Evolutionary conservation across 2,329 filamentous ascomycete genomes (phyloP).

Genomic region (Clonostachys rosea): DNA sequence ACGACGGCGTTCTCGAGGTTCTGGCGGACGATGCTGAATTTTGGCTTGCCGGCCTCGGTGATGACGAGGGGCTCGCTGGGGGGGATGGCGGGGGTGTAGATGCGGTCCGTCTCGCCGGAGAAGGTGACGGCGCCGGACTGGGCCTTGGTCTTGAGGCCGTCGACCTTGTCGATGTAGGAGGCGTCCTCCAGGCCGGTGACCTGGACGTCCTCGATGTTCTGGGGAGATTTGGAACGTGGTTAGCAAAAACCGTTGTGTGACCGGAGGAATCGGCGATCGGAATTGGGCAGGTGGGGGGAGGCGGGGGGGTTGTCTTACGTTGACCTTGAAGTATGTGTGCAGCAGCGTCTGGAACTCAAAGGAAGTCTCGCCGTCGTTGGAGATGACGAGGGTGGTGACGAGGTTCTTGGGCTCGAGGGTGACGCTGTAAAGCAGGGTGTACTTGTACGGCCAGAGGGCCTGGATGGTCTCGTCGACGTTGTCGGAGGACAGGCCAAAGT

Average conservation of each 20-base stretch:
- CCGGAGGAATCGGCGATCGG: too few relatives aligned
- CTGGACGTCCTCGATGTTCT: constrained; percentile 75
- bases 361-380: constrained; percentile 75
- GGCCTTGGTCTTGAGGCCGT: constrained; percentile 59
- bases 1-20: constrained; percentile 85
- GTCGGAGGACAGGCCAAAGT: constrained; percentile 81
- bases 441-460: constrained; percentile 78
- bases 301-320: constrained; percentile 45
- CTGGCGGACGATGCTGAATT: constrained; percentile 75
- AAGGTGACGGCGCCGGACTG: constrained; percentile 63
- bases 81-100: constrained; percentile 70
- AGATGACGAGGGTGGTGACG: constrained; percentile 78
- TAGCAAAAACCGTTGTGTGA: not conserved
- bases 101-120: constrained; percentile 76
- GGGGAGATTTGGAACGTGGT: not conserved
- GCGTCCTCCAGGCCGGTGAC: constrained; percentile 74
- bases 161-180: constrained; percentile 80
- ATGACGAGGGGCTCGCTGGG: constrained; percentile 56
- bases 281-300: too few relatives aligned
- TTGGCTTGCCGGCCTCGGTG: constrained; percentile 54
- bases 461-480: constrained; percentile 65
- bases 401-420: constrained; percentile 72
- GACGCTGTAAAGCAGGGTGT: constrained; percentile 90
- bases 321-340: constrained; percentile 83
- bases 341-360: constrained; percentile 92